A percentile compares a stretch with the other conserved stretches of the same genome.
Conservation (phyloP, 345 rosid genomes). For the Hibiscus trionum region DNA sequence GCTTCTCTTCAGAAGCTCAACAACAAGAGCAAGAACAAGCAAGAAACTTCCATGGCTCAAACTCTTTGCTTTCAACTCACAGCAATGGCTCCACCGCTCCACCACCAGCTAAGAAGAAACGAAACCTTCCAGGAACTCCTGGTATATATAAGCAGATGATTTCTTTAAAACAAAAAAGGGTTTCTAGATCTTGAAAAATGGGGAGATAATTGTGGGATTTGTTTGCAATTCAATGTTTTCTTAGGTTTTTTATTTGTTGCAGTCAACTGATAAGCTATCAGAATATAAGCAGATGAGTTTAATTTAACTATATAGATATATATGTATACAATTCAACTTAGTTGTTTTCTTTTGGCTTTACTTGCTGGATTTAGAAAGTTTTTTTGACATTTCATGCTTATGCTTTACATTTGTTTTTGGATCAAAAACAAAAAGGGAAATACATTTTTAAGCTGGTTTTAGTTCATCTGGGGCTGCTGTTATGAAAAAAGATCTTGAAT, state of each 20-base stretch:
- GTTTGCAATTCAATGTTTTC: neutral
- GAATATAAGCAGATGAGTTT: too few relatives aligned
- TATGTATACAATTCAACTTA: too few relatives aligned
- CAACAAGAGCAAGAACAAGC: neutral
- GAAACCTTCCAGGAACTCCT: conserved; percentile 43
- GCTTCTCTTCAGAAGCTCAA: conserved; percentile 28
- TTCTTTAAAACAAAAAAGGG: too few relatives aligned
- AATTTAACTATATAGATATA: too few relatives aligned
- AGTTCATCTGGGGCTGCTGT: neutral
- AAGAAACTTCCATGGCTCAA: conserved; percentile 9
- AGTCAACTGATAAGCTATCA: too few relatives aligned
- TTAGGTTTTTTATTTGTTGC: too few relatives aligned
- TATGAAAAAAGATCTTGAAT: neutral
- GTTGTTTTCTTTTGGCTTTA: too few relatives aligned
- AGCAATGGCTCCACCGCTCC: conserved; percentile 18
- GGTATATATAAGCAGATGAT: conserved; percentile 11
- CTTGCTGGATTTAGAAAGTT: neutral
- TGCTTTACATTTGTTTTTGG: neutral
- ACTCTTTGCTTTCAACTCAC: too few relatives aligned
- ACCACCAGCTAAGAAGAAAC: conserved; percentile 21
- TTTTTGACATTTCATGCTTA: conserved; percentile 3
- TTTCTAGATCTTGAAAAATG: too few relatives aligned
- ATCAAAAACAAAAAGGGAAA: conserved; percentile 1
- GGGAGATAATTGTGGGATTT: neutral
- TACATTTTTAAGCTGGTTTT: neutral